These are phyloP conservation scores for Fusarium buxicola DNA, from an alignment of 2,329 filamentous ascomycete genomes.

Conservation along the genomic window DNA sequence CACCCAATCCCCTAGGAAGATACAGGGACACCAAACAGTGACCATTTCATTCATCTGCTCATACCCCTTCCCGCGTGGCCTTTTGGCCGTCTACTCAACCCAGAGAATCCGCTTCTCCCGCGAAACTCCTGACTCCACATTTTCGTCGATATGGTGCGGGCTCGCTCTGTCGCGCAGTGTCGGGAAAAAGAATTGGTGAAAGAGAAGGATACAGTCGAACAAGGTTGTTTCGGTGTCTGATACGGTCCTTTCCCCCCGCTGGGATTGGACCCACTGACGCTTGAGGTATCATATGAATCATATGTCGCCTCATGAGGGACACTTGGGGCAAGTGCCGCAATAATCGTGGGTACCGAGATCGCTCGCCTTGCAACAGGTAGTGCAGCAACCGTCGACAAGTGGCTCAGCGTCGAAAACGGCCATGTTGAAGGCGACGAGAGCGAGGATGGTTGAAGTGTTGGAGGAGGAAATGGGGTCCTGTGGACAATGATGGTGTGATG, in stretches of 20 bases:
- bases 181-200: neutral
- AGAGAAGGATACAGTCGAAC: neutral
- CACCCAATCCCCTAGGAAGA: neutral
- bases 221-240: neutral
- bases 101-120: neutral
- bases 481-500: neutral
- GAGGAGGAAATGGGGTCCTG: slow-evolving; percentile 4
- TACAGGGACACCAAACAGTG: neutral
- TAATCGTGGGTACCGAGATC: slow-evolving; percentile 50
- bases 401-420: slow-evolving; percentile 26
- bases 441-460: neutral
- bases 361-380: slow-evolving; percentile 48
- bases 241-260: neutral
- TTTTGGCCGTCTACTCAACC: neutral
- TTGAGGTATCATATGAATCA: neutral
- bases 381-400: slow-evolving; percentile 45
- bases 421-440: slow-evolving; percentile 27
- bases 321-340: slow-evolving; percentile 48
- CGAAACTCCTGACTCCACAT: slow-evolving; percentile 11
- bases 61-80: neutral
- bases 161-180: too few relatives aligned
- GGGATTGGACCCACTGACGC: neutral
- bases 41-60: slow-evolving; percentile 15
- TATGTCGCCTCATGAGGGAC: slow-evolving; percentile 32
- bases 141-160: too few relatives aligned